A percentile compares a stretch with the other conserved stretches of the same genome.
These are phyloP conservation scores for Ustilago trichophora DNA, from an alignment of 1,284 basidiomycete species.

Conservation along the genomic window DNA sequence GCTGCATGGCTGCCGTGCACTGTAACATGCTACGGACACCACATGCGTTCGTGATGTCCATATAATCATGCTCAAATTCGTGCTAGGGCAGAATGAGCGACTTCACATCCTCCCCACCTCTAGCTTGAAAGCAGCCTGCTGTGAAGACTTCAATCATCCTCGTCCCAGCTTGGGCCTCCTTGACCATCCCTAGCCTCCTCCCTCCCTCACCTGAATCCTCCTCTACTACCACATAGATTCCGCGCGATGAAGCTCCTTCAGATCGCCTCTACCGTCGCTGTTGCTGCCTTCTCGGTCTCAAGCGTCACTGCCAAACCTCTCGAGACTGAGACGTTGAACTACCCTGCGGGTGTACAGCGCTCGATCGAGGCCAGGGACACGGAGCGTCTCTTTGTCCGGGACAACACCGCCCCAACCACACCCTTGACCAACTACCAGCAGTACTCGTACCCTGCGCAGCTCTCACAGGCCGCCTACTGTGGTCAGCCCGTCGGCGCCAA, in stretches of 20 bases:
- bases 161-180: no score
- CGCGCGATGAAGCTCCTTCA: conserved; percentile 12
- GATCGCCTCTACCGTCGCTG: conserved; percentile 12
- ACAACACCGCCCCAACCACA: conserved; percentile 26
- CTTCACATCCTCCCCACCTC: background rate
- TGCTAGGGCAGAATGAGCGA: background rate
- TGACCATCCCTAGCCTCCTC: background rate
- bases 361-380: conserved; percentile 11
- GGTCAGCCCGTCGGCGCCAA: conserved; percentile 20
- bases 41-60: background rate
- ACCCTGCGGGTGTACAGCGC: conserved; percentile 19
- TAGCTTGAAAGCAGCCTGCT: background rate
- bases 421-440: conserved; percentile 34
- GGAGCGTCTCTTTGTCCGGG: conserved; percentile 16
- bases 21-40: background rate
- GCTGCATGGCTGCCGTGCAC: no score
- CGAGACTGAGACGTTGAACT: background rate
- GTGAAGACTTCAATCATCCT: no score
- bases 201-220: no score
- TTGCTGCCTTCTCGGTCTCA: conserved; percentile 14
- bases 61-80: background rate
- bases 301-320: conserved; percentile 17
- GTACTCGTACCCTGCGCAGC: conserved; percentile 43
- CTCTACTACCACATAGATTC: background rate
- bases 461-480: conserved; percentile 51